Base-by-base conservation (phyloP, 805 yeast species). In the Candida boleticola region DNA sequence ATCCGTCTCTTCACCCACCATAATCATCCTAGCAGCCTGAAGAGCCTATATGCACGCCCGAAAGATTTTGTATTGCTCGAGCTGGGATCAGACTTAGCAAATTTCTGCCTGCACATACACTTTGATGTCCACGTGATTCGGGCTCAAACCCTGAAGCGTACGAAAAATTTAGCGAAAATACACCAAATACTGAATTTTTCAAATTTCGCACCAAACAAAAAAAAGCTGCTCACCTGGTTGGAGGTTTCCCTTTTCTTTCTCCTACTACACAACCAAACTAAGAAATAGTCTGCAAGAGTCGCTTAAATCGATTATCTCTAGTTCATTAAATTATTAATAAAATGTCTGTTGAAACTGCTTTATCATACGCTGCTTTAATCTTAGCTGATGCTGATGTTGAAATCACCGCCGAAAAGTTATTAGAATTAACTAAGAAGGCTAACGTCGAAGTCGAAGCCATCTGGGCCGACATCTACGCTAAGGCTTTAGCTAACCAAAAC, bases 281-380 rank as follows among this genome's bases (percentile, higher is more conserved):
- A 70, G 73, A 66, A 55, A 61, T 71, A 71, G 76, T 71, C 76
- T 67, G 75, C 76, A 60, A 42, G 44, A 41, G 44, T 41, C 49
- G 75, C 74, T 70, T 70, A 71, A 70, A 66, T 56, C 58, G 76
- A 71, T 71, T 71, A 71, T 64, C 61, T 68, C 76, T 71, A 70
- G 74, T 70, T 64, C 51, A 49, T 43, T 25, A 43, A 14, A 17
- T 4, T 7, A 7, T n/a, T 31, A 31, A 18, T 40, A 58, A 41
- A 58, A 71, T 71, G 76, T 69, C 76, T 55, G 60, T 64, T 54
- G 76, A 71, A 67, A 59, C 74, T 45, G 73, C 74, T 60, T 68
- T 71, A 60, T 70, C 75, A 42, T 71, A 71, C 71, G 76, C 76
- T 47, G 74, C 76, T 54, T 69, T 71, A 60, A 68, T 71, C 67